A percentile compares a stretch with the other conserved stretches of the same genome.
phyloP scores from a whole-genome alignment of 2,329 filamentous ascomycete genomes.

The Chrysoporthe puriensis region DNA sequence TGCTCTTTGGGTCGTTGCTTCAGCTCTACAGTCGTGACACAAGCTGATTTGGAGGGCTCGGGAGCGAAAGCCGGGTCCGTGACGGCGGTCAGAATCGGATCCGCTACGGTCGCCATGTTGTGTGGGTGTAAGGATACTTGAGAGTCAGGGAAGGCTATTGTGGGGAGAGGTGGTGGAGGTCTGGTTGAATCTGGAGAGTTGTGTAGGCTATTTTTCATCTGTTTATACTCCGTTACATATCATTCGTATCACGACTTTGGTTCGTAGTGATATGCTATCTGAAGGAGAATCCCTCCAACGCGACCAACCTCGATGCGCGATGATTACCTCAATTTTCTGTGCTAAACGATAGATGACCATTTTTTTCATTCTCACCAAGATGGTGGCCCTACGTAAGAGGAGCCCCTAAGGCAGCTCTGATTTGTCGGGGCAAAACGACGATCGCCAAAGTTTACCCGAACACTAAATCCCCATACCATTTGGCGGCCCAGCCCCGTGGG shows the following conservation, averaged over 20 bases:
- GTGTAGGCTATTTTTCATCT: neutral
- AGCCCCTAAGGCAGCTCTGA: neutral
- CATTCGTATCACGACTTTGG: neutral
- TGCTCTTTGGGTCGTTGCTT: neutral
- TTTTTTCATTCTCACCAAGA: neutral
- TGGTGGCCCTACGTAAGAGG: neutral
- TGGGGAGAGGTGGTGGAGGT: neutral
- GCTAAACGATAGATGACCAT: neutral
- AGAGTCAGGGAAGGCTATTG: neutral
- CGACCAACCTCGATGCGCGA: neutral
- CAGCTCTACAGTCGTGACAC: neutral
- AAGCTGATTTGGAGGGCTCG: neutral
- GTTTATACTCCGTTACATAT: neutral
- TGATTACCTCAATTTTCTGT: neutral
- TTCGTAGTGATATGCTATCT: neutral
- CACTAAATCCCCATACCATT: neutral
- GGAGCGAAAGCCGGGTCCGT: neutral
- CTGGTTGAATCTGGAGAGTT: too few species aligned
- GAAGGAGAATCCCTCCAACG: neutral
- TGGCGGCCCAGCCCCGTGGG: neutral
- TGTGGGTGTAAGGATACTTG: neutral
- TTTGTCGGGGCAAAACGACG: too few species aligned
- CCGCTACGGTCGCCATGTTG: neutral
- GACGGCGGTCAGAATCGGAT: neutral
- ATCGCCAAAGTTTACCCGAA: too few species aligned